phyloP scores from a whole-genome alignment of 2,329 filamentous ascomycete species.

The Curvularia hawaiiensis region DNA sequence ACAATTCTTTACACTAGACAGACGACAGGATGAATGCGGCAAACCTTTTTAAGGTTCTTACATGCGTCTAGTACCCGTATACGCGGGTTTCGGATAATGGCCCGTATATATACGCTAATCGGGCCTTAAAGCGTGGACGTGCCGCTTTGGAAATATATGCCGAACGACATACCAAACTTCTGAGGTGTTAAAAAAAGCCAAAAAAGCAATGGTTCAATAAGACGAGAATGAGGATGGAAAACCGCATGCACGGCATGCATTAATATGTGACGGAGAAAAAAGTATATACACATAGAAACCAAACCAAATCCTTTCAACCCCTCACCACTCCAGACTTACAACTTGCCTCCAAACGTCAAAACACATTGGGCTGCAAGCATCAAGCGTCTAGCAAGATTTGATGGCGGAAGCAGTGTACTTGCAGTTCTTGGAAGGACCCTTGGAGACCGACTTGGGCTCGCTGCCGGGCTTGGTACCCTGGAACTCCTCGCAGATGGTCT shows the following conservation, averaged over 20 bases:
- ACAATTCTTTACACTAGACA: not conserved
- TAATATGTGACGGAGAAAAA: slow-evolving; percentile 5
- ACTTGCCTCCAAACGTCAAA: not conserved
- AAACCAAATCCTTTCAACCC: slow-evolving; percentile 14
- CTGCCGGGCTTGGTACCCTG: slow-evolving; percentile 37
- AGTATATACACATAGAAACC: slow-evolving; percentile 28
- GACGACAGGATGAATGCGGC: not conserved
- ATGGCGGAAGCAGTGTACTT: slow-evolving; percentile 41
- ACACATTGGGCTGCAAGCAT: not conserved
- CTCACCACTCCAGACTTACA: not conserved
- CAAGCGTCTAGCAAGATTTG: slow-evolving; percentile 35
- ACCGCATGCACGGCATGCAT: slow-evolving; percentile 21
- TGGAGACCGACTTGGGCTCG: slow-evolving; percentile 38
- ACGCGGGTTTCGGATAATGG: not conserved
- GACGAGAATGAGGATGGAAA: not conserved
- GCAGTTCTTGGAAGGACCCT: slow-evolving; percentile 38
- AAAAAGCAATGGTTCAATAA: not conserved
- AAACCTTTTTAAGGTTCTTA: not conserved
- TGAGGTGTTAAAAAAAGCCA: not conserved
- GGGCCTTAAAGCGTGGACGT: not conserved
- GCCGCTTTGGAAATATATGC: not conserved
- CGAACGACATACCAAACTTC: not conserved
- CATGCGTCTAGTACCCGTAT: not conserved
- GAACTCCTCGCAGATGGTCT: slow-evolving; percentile 45
- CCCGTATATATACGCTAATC: not conserved